A percentile compares a stretch with the other conserved stretches of the same genome.
Evolutionary conservation across 2,329 filamentous ascomycete genomes (phyloP).

Genomic region (Diaporthe nobilis): DNA sequence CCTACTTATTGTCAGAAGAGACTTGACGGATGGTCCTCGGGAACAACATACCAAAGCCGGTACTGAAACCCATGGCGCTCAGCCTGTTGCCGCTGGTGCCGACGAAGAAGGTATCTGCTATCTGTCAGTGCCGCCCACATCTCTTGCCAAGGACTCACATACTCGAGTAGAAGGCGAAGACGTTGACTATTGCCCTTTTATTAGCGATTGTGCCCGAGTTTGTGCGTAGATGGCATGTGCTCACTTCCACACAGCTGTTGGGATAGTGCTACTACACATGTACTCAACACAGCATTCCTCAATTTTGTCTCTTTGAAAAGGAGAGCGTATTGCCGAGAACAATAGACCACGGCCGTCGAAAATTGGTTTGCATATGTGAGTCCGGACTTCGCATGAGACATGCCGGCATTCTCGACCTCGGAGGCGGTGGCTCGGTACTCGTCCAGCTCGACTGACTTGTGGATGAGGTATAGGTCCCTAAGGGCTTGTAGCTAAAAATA

Average conservation of each 20-base stretch:
- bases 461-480: constrained; percentile 57
- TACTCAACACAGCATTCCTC: constrained; percentile 52
- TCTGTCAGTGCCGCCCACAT: constrained; percentile 43
- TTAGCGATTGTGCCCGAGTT: neutral
- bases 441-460: constrained; percentile 49
- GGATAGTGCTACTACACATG: constrained; percentile 49
- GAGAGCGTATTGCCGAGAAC: constrained; percentile 44
- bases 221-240: constrained; percentile 15
- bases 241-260: constrained; percentile 54
- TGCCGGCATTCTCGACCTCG: neutral
- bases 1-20: constrained; percentile 45
- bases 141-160: neutral
- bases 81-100: constrained; percentile 26
- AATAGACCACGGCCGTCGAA: constrained; percentile 19
- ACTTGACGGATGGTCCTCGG: neutral
- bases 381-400: constrained; percentile 8
- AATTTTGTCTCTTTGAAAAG: constrained; percentile 47
- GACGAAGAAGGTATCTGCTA: constrained; percentile 45
- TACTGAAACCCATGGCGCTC: constrained; percentile 51
- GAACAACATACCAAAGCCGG: constrained; percentile 48
- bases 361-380: constrained; percentile 38
- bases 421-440: constrained; percentile 40
- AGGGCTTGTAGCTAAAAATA: constrained; percentile 55
- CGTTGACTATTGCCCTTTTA: constrained; percentile 49
- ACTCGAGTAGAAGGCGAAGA: constrained; percentile 62